Evolutionary conservation across 176 grass and related monocot species (phyloP), one percentile per base, ranked within the genome.

Genomic region (Ensete ventricosum): DNA sequence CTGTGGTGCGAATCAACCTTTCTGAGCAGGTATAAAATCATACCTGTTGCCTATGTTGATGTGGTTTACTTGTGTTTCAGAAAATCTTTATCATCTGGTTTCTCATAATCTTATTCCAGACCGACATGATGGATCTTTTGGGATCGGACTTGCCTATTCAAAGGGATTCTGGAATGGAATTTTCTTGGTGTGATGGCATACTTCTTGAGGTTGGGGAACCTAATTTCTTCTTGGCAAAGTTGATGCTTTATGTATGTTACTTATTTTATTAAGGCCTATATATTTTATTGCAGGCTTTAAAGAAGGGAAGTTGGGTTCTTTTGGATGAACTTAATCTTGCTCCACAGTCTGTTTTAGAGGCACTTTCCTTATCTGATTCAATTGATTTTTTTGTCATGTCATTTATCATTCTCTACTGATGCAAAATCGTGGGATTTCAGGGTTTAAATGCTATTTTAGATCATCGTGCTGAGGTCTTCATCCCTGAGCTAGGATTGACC

Each of bases 121-220:
- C 93, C 58, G 93, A 97, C 71, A 97, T 97, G 90, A 93, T 97
- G 93, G 93, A 97, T 81, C 93, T 97, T 79, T 77, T 97, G 67
- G 93, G 93, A 73, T 97, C 93, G 14, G 90, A 97, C 82, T 81
- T 97, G 75, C 93, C 93, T 67, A 78, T 75, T 78, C 87, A 97
- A 79, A 86, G 87, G 52, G 82, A 76, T 17, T 88, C 72, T 53
- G 83, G 90, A 77, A 90, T 97, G 82, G 85, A 93, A 81, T 97
- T 97, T 86, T 88, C 85, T 9, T 97, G 93, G 93, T 97, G 87
- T 69, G 93, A 93, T 83, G 93, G 93, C 74, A 97, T 97, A 78
- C 93, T 97, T 86, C 90, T 97, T 50, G 85, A 87, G 85, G 85
- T 87, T 66, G 52, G 13, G 26, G 48, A 19, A 19, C 10, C 57